Conservation (phyloP, 257 asterid genomes). For the Haberlea rhodopensis region DNA sequence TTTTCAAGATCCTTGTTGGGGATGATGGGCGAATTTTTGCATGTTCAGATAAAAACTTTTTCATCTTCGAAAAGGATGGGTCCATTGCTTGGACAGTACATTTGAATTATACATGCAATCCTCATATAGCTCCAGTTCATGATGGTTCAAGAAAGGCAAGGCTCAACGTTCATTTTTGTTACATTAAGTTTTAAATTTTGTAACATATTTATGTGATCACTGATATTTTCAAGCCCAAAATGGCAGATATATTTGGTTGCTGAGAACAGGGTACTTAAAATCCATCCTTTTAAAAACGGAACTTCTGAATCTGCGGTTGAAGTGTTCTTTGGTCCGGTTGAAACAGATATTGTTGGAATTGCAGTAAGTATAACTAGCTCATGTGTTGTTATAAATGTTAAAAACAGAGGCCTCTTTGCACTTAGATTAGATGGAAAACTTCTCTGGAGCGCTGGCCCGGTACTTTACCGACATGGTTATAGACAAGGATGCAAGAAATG, state of each 20-base stretch:
- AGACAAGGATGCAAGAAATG: conserved; percentile 83
- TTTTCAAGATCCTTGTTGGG: conserved; percentile 63
- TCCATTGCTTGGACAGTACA: conserved; percentile 64
- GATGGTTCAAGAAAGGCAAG: conserved; percentile 81
- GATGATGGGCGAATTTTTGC: conserved; percentile 67
- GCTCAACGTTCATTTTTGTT: neutral
- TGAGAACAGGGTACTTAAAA: conserved; percentile 65
- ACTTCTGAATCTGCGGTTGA: conserved; percentile 52
- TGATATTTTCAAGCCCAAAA: conserved; percentile 19
- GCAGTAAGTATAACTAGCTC: conserved; percentile 71
- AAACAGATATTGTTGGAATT: conserved; percentile 64
- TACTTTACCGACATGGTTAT: conserved; percentile 71
- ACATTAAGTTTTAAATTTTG: neutral
- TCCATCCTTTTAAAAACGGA: conserved; percentile 46
- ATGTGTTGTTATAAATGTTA: conserved; percentile 53
- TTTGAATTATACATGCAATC: conserved; percentile 57
- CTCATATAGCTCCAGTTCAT: conserved; percentile 54
- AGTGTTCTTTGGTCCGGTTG: conserved; percentile 58
- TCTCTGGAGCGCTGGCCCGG: conserved; percentile 84
- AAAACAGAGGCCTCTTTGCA: conserved; percentile 73
- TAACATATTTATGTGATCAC: neutral
- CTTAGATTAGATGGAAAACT: conserved; percentile 57
- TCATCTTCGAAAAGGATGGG: conserved; percentile 72
- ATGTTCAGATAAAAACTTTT: conserved; percentile 59
- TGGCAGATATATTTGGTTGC: conserved; percentile 92